Base-by-base conservation (phyloP, 306 rosid genomes). In the Prunus armeniaca region DNA sequence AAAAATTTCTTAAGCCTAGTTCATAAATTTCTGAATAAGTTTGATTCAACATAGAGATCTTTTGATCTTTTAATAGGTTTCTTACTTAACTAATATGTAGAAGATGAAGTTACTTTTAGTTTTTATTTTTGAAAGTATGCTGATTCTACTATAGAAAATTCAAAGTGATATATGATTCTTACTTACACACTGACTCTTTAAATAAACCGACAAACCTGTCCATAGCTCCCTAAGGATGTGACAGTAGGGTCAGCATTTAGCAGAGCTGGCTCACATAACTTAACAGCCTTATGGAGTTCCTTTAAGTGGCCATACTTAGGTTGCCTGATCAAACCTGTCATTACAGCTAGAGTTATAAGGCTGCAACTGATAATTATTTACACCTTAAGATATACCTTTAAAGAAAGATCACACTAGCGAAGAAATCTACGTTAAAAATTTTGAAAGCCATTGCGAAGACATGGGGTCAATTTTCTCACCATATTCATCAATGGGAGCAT, bases 261-360 rank as follows among this genome's bases (percentile, higher is more conserved):
- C 12, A 93, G 85, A 78, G 94, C 93, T 15, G 82, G 81, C 63
- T 91, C 98, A 27, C 93, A 84, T 61, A 77, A 82, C 72, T 90
- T 90, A 28, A 93, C 72, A 3, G 94, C 90, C 77, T 74, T 84
- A 32, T 93, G 98, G 79, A 93, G 84, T 62, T 80, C 87, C 79
- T 85, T 91, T 76, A 93, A 80, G 86, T 93, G 97, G 24, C 89
- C 91, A 74, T 85, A 87, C 77, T 93, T 93, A 1, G 97, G 98
- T 82, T 90, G 86, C 72, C 90, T 84, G 67, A 84, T 79, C 88
- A 84, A 77, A 22, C 88, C 90, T 86, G 73, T 67, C 13, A 83
- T 41, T 41, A 46, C 47, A 76, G 54, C 20, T 14, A 61, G 60
- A 34, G 58, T 20, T 45, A 78, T 17, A 30, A 38, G 58, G 50